A percentile compares a stretch with the other conserved stretches of the same genome.
phyloP scores from a whole-genome alignment of 2,329 filamentous ascomycete species.

The Elsinoe batatas region DNA sequence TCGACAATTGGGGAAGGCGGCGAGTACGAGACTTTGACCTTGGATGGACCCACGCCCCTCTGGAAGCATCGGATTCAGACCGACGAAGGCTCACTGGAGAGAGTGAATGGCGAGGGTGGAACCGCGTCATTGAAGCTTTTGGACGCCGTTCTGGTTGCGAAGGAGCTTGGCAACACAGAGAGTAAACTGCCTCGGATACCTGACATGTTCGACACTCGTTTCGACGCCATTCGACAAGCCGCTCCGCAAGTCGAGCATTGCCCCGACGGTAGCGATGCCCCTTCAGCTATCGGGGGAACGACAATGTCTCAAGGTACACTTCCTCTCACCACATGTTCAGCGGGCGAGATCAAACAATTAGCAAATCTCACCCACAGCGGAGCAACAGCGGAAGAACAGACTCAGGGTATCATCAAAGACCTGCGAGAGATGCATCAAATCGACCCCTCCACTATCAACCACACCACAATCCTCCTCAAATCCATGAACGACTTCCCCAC shows the following conservation, averaged over 20 bases:
- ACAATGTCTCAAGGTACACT: background rate
- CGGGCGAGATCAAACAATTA: background rate
- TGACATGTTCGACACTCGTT: constrained; percentile 56
- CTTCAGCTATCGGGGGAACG: too few relatives aligned
- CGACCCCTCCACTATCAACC: constrained; percentile 24
- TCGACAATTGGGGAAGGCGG: constrained; percentile 84
- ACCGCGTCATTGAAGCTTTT: constrained; percentile 60
- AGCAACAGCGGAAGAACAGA: constrained; percentile 31
- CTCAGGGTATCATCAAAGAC: constrained; percentile 30
- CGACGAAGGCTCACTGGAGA: constrained; percentile 40
- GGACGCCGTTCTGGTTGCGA: constrained; percentile 45
- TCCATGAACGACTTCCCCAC: constrained; percentile 68
- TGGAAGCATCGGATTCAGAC: constrained; percentile 66
- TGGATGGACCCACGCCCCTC: constrained; percentile 64
- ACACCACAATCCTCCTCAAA: constrained; percentile 58
- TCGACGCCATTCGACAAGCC: constrained; percentile 32
- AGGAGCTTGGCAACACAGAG: constrained; percentile 20
- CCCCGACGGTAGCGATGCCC: too few relatives aligned
- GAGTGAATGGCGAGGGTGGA: constrained; percentile 62
- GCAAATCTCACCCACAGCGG: constrained; percentile 25
- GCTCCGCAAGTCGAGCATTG: background rate
- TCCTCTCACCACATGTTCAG: background rate
- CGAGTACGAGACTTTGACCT: constrained; percentile 86
- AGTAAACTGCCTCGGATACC: constrained; percentile 46
- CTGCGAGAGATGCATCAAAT: constrained; percentile 23